Evolutionary conservation across 805 yeast species (phyloP).

Genomic region (Metschnikowia arizonensis): DNA sequence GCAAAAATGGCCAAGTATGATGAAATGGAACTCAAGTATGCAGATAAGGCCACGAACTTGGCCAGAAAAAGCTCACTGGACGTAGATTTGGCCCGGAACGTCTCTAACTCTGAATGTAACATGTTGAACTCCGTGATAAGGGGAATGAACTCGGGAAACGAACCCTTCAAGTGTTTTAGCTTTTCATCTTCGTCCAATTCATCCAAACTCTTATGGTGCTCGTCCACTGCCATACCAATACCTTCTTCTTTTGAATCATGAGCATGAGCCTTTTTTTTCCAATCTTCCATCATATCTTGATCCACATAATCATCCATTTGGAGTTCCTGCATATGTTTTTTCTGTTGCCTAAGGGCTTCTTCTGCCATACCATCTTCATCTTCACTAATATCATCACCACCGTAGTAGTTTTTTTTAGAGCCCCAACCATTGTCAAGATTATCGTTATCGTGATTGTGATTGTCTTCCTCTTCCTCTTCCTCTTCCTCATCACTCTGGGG

Average conservation of each 20-base stretch:
- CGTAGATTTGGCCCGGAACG: conserved; percentile 23
- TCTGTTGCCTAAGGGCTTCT: conserved; percentile 86
- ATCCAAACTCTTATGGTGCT: conserved; percentile 16
- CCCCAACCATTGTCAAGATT: conserved; percentile 47
- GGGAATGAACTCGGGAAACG: conserved; percentile 83
- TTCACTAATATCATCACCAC: conserved; percentile 56
- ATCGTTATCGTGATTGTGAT: conserved; percentile 43
- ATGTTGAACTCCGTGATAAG: conserved; percentile 56
- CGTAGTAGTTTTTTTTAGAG: conserved; percentile 48
- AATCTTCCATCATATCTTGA: conserved; percentile 74
- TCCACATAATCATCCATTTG: conserved; percentile 59
- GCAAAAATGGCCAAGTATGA: conserved; percentile 75
- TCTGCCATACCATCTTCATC: conserved; percentile 82
- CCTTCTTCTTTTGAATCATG: conserved; percentile 32
- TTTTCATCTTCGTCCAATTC: conserved; percentile 51
- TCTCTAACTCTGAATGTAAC: conserved; percentile 41
- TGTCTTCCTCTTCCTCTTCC: conserved; percentile 49
- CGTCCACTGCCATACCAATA: conserved; percentile 11
- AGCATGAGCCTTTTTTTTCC: conserved; percentile 57
- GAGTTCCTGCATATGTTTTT: conserved; percentile 64
- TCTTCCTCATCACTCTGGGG: conserved; percentile 28
- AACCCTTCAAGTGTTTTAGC: conserved; percentile 48
- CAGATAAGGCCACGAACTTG: conserved; percentile 65
- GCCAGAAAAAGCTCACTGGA: conserved; percentile 35
- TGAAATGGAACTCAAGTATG: conserved; percentile 74